A percentile compares a stretch with the other conserved stretches of the same genome.
Conservation (phyloP, 805 yeast species). For the Priceomyces medius region DNA sequence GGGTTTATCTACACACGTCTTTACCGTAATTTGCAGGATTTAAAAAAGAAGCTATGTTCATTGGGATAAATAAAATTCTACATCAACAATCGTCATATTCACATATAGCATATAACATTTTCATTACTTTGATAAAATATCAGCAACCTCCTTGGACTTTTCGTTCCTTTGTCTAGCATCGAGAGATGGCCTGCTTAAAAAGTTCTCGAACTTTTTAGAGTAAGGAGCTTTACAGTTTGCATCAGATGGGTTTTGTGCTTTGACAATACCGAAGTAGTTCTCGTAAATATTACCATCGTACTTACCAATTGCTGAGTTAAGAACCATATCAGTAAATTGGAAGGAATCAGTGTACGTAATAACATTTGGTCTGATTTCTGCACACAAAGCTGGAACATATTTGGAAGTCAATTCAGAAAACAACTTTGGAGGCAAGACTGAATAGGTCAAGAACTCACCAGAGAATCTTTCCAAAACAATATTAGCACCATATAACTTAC, state of each 20-base stretch:
- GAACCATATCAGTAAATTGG: slow-evolving; percentile 43
- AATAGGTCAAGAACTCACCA: slow-evolving; percentile 37
- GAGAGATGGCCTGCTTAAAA: slow-evolving; percentile 40
- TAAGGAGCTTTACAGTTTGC: slow-evolving; percentile 41
- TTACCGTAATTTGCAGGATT: too few species aligned
- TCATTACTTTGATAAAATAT: slow-evolving; percentile 25
- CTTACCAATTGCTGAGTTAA: slow-evolving; percentile 42
- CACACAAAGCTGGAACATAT: slow-evolving; percentile 31
- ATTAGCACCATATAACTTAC: slow-evolving; percentile 32
- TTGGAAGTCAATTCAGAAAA: slow-evolving; percentile 25
- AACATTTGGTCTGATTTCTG: slow-evolving; percentile 40
- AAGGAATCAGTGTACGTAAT: slow-evolving; percentile 44
- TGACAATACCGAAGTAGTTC: slow-evolving; percentile 39
- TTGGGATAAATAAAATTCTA: background rate
- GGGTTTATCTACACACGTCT: too few species aligned
- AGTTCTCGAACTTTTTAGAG: slow-evolving; percentile 33
- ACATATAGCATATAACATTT: background rate
- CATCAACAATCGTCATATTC: background rate
- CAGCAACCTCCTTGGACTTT: slow-evolving; percentile 32
- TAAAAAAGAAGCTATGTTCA: background rate
- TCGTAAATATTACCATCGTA: slow-evolving; percentile 46
- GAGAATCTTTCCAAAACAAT: slow-evolving; percentile 34
- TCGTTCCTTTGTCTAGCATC: slow-evolving; percentile 41
- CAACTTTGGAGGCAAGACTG: slow-evolving; percentile 30
- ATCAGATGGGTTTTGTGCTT: slow-evolving; percentile 33